phyloP scores from a whole-genome alignment of 805 yeast genomes.

The Kodamaea neixiangensis region DNA sequence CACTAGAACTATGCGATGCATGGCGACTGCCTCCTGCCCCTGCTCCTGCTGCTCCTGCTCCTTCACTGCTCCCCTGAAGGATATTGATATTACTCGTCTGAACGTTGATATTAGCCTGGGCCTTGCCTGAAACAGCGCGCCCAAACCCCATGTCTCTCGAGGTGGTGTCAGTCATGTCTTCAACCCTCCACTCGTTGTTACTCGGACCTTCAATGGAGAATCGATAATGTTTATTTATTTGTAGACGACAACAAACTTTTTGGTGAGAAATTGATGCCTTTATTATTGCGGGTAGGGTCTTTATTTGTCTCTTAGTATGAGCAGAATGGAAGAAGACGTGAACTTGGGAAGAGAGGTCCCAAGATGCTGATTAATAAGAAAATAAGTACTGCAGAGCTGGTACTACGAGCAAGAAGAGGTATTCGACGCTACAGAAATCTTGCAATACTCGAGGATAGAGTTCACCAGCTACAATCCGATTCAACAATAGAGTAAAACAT shows the following conservation, averaged over 20 bases:
- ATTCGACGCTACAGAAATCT: too few species aligned
- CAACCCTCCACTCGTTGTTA: not conserved
- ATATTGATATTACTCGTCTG: not conserved
- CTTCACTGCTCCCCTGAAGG: not conserved
- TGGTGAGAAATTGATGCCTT: too few species aligned
- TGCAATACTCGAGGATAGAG: too few species aligned
- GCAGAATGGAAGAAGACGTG: too few species aligned
- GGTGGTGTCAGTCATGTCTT: slow-evolving; percentile 1
- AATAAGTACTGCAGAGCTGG: too few species aligned
- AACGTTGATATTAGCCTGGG: slow-evolving; percentile 1
- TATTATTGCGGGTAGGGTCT: too few species aligned
- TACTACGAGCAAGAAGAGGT: too few species aligned
- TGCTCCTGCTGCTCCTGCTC: not conserved
- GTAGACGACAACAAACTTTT: not conserved
- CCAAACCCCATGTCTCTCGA: slow-evolving; percentile 4
- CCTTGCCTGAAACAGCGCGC: not conserved
- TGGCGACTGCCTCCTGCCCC: not conserved
- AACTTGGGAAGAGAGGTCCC: too few species aligned
- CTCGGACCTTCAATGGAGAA: not conserved
- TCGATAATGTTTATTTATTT: not conserved
- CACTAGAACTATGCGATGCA: not conserved
- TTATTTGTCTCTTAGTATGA: too few species aligned
- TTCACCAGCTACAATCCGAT: too few species aligned
- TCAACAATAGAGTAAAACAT: too few species aligned
- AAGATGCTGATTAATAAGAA: too few species aligned